Evolutionary conservation across 2,329 filamentous ascomycete genomes (phyloP).

Genomic region (Epichloe aotearoae): DNA sequence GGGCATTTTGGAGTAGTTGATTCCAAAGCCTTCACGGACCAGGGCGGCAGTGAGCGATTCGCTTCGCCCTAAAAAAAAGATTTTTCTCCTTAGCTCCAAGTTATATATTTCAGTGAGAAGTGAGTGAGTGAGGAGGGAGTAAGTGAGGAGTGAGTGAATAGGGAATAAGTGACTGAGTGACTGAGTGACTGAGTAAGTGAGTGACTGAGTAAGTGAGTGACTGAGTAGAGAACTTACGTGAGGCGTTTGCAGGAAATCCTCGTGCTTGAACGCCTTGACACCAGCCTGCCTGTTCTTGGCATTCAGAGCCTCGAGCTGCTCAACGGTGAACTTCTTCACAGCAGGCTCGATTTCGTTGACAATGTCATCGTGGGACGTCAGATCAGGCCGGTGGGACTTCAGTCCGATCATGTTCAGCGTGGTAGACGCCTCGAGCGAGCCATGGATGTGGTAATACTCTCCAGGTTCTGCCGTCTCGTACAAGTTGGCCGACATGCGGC

Average conservation of each 20-base stretch:
- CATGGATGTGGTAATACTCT: constrained; percentile 65
- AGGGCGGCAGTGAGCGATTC: constrained; percentile 28
- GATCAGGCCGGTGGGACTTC: constrained; percentile 43
- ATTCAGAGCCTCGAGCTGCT: constrained; percentile 47
- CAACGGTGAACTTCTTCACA: constrained; percentile 38
- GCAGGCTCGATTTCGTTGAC: constrained; percentile 45
- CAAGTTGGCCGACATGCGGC: constrained; percentile 58
- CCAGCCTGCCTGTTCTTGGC: constrained; percentile 43
- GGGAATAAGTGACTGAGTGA: no score
- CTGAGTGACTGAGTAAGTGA: no score
- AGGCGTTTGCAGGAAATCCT: constrained; percentile 43
- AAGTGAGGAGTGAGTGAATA: no score
- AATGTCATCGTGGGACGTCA: constrained; percentile 46
- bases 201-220: no score
- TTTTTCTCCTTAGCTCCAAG: no score
- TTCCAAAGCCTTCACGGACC: constrained; percentile 38
- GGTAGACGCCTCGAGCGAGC: constrained; percentile 57
- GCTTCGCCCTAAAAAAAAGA: constrained; percentile 27
- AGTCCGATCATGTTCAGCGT: constrained; percentile 59
- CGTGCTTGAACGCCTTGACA: constrained; percentile 42
- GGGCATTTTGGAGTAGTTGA: constrained; percentile 32
- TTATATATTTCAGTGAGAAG: no score
- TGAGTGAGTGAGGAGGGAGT: no score
- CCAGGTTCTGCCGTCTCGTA: constrained; percentile 53
- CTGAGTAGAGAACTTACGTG: constrained; percentile 17